phyloP scores from a whole-genome alignment of 208 protist genomes.

The Leishmania braziliensis region DNA sequence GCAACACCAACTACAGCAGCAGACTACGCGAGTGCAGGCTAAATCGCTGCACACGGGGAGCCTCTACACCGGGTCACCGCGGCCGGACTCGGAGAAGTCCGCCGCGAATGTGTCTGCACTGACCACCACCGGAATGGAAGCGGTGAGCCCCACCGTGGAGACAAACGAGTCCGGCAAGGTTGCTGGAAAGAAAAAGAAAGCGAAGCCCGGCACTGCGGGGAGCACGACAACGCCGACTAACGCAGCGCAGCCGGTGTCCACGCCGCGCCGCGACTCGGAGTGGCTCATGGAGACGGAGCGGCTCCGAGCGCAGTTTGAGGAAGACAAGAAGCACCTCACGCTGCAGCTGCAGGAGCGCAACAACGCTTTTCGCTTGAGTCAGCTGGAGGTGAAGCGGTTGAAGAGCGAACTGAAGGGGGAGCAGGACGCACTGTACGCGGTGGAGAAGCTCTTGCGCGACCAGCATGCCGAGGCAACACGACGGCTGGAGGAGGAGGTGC shows the following conservation, averaged over 20 bases:
- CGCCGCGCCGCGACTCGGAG: background rate
- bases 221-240: background rate
- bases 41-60: background rate
- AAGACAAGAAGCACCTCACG: conserved; percentile 15
- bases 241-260: background rate
- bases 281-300: background rate
- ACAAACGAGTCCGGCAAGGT: background rate
- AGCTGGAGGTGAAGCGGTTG: conserved; percentile 30
- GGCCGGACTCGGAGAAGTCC: conserved; percentile 8
- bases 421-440: conserved; percentile 12
- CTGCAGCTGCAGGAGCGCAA: conserved; percentile 29
- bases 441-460: conserved; percentile 26
- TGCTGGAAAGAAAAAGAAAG: conserved; percentile 9
- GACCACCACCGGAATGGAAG: background rate
- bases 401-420: conserved; percentile 28
- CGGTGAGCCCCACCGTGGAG: background rate
- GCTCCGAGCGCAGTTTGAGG: conserved; percentile 6
- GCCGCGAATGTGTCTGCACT: background rate
- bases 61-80: background rate
- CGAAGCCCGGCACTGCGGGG: conserved; percentile 2
- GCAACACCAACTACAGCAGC: conserved; percentile 23
- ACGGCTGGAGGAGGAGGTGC: conserved; percentile 30
- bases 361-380: conserved; percentile 24
- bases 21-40: background rate
- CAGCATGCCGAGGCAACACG: conserved; percentile 29